phyloP scores from a whole-genome alignment of 1,284 basidiomycete genomes.

The Irpex sp. region DNA sequence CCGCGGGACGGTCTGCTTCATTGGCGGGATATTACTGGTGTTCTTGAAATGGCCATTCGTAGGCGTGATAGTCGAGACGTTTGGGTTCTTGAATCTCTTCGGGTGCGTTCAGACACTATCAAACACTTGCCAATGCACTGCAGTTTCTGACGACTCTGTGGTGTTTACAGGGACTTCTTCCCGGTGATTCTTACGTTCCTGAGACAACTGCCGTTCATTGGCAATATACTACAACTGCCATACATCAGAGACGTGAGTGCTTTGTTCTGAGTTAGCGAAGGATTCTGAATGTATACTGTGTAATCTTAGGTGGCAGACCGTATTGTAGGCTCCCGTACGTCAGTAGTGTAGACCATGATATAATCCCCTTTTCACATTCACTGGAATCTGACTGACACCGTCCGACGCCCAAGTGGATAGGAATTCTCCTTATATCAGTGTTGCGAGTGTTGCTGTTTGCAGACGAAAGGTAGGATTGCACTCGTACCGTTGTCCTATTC shows the following conservation, averaged over 20 bases:
- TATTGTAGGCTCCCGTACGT: slow-evolving; percentile 71
- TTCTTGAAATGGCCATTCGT: slow-evolving; percentile 92
- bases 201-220: slow-evolving; percentile 91
- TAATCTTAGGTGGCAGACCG: slow-evolving; percentile 61
- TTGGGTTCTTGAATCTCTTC: slow-evolving; percentile 97
- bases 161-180: slow-evolving; percentile 87
- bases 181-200: slow-evolving; percentile 96
- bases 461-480: neutral
- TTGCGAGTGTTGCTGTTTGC: neutral
- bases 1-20: slow-evolving; percentile 89
- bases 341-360: slow-evolving; percentile 50
- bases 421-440: neutral
- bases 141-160: neutral
- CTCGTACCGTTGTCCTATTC: slow-evolving; percentile 9
- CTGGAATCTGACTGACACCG: neutral
- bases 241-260: slow-evolving; percentile 70
- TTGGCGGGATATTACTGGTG: slow-evolving; percentile 85
- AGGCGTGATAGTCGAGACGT: slow-evolving; percentile 91
- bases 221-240: slow-evolving; percentile 83
- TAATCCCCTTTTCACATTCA: neutral
- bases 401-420: neutral
- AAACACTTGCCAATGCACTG: too few relatives aligned
- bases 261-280: neutral
- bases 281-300: neutral
- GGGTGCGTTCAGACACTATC: slow-evolving; percentile 61